phyloP scores from a whole-genome alignment of 139 green algal genomes.

The Trebouxia sp. region DNA sequence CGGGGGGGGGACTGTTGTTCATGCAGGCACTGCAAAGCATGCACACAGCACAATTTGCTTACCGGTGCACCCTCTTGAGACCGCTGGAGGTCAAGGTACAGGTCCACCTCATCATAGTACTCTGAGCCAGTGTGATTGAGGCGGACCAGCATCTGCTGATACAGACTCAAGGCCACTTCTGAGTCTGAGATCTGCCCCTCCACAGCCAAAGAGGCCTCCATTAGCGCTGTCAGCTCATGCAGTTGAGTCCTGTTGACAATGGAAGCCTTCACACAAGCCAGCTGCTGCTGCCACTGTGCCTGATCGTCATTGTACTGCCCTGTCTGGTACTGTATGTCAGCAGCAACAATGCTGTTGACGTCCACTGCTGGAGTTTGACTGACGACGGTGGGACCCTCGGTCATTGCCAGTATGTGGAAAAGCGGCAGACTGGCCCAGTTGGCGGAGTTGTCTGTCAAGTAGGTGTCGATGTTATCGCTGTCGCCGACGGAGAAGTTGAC shows the following conservation, averaged over 20 bases:
- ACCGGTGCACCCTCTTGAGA: background rate
- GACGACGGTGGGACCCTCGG: background rate
- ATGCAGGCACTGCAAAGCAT: background rate
- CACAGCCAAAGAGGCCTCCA: background rate
- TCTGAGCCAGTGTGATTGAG: background rate
- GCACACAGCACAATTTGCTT: background rate
- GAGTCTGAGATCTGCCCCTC: slow-evolving; percentile 7
- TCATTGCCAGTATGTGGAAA: slow-evolving; percentile 17
- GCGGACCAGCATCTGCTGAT: background rate
- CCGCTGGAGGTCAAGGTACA: background rate
- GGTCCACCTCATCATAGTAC: background rate
- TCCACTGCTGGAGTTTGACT: background rate
- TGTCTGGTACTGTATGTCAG: background rate
- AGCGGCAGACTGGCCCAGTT: background rate
- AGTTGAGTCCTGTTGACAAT: background rate
- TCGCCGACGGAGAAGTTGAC: background rate
- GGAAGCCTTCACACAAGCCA: background rate
- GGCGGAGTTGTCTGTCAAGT: slow-evolving; percentile 3
- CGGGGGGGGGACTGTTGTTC: too few species aligned
- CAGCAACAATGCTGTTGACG: background rate
- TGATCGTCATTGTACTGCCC: background rate
- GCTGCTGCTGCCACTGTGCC: slow-evolving; percentile 1
- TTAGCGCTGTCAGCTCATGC: background rate
- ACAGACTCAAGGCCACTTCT: background rate
- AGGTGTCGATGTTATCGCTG: background rate